phyloP scores from a whole-genome alignment of 148 eudicot species.

The Rhododendron molle region DNA sequence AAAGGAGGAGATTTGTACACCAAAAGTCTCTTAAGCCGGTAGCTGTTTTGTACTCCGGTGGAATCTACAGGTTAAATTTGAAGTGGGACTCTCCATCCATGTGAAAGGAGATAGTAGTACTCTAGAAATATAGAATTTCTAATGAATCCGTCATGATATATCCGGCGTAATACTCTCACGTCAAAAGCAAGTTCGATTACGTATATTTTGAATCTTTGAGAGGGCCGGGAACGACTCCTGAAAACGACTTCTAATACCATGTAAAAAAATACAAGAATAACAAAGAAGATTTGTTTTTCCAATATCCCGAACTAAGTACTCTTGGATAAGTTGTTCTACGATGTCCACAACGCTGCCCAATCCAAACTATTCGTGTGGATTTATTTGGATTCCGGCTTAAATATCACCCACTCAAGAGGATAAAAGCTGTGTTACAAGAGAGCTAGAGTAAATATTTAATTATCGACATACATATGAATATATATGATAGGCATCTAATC shows the following conservation, averaged over 20 bases:
- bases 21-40: background rate
- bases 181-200: background rate
- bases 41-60: no score
- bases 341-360: background rate
- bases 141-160: background rate
- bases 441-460: background rate
- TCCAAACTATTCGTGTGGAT: background rate
- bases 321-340: background rate
- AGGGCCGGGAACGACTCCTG: background rate
- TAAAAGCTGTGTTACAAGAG: background rate
- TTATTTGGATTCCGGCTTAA: background rate
- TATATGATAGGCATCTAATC: background rate
- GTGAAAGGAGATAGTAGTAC: no score
- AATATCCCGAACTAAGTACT: no score
- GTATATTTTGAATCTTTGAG: no score
- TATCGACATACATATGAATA: background rate
- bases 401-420: background rate
- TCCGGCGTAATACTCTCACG: background rate
- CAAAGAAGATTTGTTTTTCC: no score
- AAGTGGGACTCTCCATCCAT: no score
- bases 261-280: no score
- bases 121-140: no score
- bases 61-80: no score
- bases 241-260: background rate
- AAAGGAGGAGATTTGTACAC: background rate